Evolutionary conservation across 78 protist genomes (phyloP), one percentile per base, ranked within the genome.

Genomic region (Trichosphaerium sp.): DNA sequence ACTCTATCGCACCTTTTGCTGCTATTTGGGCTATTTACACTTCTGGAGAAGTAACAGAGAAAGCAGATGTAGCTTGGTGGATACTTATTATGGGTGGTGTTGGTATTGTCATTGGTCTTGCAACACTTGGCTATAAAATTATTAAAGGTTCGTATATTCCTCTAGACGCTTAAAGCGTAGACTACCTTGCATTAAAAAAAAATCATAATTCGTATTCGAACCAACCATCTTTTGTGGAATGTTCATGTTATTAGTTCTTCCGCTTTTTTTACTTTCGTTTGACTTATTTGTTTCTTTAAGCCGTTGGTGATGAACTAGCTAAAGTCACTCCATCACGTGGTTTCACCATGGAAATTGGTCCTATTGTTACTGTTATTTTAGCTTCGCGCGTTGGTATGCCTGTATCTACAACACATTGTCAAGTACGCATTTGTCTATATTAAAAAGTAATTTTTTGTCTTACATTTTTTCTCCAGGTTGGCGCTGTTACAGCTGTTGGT

Each of bases 321-420:
- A 14, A 44, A 26, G 40, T 15, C 60, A 21, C 82, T 3, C 82
- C 82, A 40, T 26, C 62, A 11, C 72, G 82, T 37, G 83, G 83
- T 12, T 58, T 77, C 57, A 41, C 44, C 7, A 69, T 69, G 40
- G 76, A 77, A 32, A 51, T 77, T 7, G 76, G 73, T 21, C 4
- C 76, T 2, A 44, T 52, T 1, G 0, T 48, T 11, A 34, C 68
- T 28, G 69, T 80, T 14, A 2, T 80, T 8, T 5, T 23, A 15
- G 85, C 76, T 32, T 43, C 77, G 2, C 10, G 3, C 48, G 11
- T 66, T 1, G 73, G 77, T 5, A n/a, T 69, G n/a, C 84, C 84
- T 31, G 38, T 78, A 23, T 78, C 84, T 12, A 57, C 84, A n/a
- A 78, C 84, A 1, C 84, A 78, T 47, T 69, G 78, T n/a, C n/a